These are phyloP conservation scores for Kickxella alabastrina DNA, from an alignment of 192 early-diverging fungal genomes.

Conservation along the genomic window DNA sequence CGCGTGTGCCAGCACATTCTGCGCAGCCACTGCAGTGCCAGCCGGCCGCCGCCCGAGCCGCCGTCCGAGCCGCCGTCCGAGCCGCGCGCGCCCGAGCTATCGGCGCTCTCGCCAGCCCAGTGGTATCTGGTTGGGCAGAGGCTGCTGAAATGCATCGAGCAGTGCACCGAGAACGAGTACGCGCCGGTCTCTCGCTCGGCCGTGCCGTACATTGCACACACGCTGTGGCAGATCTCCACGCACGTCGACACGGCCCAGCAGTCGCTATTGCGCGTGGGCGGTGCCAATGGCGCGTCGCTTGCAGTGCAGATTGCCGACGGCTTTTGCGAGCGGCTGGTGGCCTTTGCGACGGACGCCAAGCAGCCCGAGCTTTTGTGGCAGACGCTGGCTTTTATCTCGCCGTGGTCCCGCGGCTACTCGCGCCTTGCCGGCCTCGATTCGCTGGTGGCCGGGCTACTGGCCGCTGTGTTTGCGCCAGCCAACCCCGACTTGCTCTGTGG, in stretches of 20 bases:
- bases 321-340: slow-evolving; percentile 24
- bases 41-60: too few species aligned
- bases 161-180: slow-evolving; percentile 12
- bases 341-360: slow-evolving; percentile 20
- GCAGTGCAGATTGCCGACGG: slow-evolving; percentile 13
- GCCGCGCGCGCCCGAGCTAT: too few species aligned
- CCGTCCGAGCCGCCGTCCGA: too few species aligned
- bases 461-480: slow-evolving; percentile 11
- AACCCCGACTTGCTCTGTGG: slow-evolving; percentile 14
- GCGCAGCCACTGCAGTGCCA: background rate
- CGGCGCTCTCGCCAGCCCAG: slow-evolving; percentile 20
- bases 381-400: slow-evolving; percentile 30
- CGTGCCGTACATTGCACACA: slow-evolving; percentile 32
- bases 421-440: slow-evolving; percentile 19
- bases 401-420: slow-evolving; percentile 25
- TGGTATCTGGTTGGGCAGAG: slow-evolving; percentile 18
- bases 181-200: background rate
- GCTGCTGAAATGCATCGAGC: slow-evolving; percentile 19
- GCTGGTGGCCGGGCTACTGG: slow-evolving; percentile 8
- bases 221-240: slow-evolving; percentile 11
- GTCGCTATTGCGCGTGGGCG: background rate
- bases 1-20: slow-evolving; percentile 8
- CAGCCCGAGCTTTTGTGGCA: slow-evolving; percentile 23
- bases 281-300: background rate
- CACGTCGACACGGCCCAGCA: background rate